A percentile compares a stretch with the other conserved stretches of the same genome.
phyloP scores from a whole-genome alignment of 1,284 basidiomycete genomes.

The Melanopsichium pennsylvanicum region DNA sequence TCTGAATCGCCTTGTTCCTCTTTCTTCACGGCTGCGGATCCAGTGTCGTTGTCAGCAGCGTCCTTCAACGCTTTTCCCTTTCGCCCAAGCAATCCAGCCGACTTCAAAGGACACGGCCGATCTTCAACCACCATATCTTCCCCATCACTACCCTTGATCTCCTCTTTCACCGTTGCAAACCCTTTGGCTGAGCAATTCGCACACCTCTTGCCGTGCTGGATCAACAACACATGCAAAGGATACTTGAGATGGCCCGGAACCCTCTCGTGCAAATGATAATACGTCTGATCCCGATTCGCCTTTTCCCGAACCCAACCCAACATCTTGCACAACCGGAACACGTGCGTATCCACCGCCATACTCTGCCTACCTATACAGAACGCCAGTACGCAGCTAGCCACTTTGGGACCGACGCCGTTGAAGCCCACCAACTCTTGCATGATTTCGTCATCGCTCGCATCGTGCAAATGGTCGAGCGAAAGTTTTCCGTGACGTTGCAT shows the following conservation, averaged over 20 bases:
- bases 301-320: conserved; percentile 77
- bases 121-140: conserved; percentile 1
- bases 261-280: conserved; percentile 75
- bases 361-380: conserved; percentile 77
- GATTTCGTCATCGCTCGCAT: conserved; percentile 71
- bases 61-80: conserved; percentile 46
- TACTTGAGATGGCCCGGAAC: conserved; percentile 76
- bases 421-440: conserved; percentile 70
- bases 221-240: conserved; percentile 76
- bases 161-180: conserved; percentile 61
- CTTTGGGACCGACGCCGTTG: conserved; percentile 78
- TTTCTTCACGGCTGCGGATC: background rate
- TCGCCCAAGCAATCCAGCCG: conserved; percentile 34
- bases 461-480: conserved; percentile 68
- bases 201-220: conserved; percentile 71
- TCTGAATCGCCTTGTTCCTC: no score
- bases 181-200: conserved; percentile 62
- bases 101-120: conserved; percentile 40
- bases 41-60: conserved; percentile 14
- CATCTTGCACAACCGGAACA: conserved; percentile 72
- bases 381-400: conserved; percentile 78
- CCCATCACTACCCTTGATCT: conserved; percentile 13
- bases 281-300: conserved; percentile 73
- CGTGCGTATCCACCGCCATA: conserved; percentile 80
- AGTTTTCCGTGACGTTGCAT: conserved; percentile 40